Evolutionary conservation across 805 yeast genomes (phyloP), one percentile per base, ranked within the genome.

Genomic region (Wickerhamomyces ciferrii): DNA sequence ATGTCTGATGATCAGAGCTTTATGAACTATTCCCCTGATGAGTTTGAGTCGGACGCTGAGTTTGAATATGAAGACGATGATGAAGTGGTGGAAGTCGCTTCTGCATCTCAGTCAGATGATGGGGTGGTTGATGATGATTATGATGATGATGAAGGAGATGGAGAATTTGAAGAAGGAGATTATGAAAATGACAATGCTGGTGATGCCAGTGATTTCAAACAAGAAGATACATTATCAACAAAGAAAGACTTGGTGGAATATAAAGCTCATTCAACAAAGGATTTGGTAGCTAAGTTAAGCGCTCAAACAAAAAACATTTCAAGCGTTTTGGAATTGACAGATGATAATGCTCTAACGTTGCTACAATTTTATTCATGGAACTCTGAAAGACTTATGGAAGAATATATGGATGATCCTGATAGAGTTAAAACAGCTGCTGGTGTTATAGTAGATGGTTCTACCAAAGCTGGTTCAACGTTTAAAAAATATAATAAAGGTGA

Each of bases 281-380:
- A 65, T 24, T 43, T 60, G 8, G 27, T 48, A 2, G 36, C 29
- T 3, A 35, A 29, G 18, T 52, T 60, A 54, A 45, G 51, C 5
- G 32, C 53, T 5, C 61, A 66, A 43, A 64, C 72, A 0, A 51
- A 53, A 5, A 61, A 66, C n/a, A 54, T 76, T 5, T 56, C 69
- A 20, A 48, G 53, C 0, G 56, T 75, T 10, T 53, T 77, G 4
- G 70, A 69, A 29, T 45, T 76, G 1, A 62, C 71, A 4, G 47
- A 47, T 10, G 71, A 68, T 29, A 68, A 68, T 19, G 68, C 79
- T 17, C 58, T 74, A 11, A 60, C 74, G 3, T 54, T 83, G 36
- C 60, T 81, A 42, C 70, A 75, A 32, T 60, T 67, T 41, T 80
- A 67, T 60, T 68, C 71, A 19, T 83, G 87, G 87, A 81, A 81